Evolutionary conservation across 2,329 filamentous ascomycete species (phyloP).

Genomic region (Zalaria obscura): DNA sequence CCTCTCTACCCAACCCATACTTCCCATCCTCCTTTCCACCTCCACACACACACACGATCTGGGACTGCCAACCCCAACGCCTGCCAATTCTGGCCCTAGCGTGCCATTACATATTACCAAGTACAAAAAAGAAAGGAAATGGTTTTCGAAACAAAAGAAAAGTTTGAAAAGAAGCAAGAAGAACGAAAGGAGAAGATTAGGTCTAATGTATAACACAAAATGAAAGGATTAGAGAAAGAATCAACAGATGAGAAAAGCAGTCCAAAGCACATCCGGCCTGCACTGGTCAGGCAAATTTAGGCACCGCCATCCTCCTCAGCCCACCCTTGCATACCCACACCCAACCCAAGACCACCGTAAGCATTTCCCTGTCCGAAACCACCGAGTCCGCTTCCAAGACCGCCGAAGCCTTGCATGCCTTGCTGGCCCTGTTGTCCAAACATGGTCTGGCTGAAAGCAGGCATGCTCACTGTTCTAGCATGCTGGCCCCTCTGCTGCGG

Average conservation of each 20-base stretch:
- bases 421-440: slow-evolving; percentile 21
- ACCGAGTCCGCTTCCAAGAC: slow-evolving; percentile 43
- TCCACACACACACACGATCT: no score
- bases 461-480: slow-evolving; percentile 79
- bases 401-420: slow-evolving; percentile 33
- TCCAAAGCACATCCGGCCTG: neutral
- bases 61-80: no score
- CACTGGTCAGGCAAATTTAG: neutral
- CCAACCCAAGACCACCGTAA: slow-evolving; percentile 41
- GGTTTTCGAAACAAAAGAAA: neutral
- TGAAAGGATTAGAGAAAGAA: neutral
- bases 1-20: no score
- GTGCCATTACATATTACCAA: no score
- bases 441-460: slow-evolving; percentile 45
- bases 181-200: neutral
- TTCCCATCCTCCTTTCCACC: no score
- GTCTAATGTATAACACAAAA: no score
- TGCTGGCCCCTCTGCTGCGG: slow-evolving; percentile 37
- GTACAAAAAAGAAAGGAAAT: neutral
- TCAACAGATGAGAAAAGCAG: neutral
- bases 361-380: slow-evolving; percentile 29
- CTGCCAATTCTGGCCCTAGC: no score
- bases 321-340: slow-evolving; percentile 41
- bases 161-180: neutral
- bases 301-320: slow-evolving; percentile 4